phyloP scores from a whole-genome alignment of 1,284 basidiomycete genomes.

The Ceratobasidium theobromae region DNA sequence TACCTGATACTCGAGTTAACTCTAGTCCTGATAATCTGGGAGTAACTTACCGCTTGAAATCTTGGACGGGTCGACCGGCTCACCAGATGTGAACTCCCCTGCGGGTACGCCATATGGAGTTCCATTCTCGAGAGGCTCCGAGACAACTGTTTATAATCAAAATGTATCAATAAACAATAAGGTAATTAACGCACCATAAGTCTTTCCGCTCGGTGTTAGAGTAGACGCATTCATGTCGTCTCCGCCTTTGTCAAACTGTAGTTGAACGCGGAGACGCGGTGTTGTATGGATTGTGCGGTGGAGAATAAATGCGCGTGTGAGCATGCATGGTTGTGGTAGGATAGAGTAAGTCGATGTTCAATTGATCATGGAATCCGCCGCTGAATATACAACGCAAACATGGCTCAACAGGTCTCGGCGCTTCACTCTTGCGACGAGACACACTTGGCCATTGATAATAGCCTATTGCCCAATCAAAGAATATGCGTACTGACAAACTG shows the following conservation, averaged over 20 bases:
- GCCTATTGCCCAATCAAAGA: no score
- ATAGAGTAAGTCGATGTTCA: no score
- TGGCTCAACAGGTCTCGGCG: no score
- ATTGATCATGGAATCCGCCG: no score
- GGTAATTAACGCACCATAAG: neutral
- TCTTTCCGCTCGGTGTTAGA: neutral
- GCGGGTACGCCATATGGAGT: conserved; percentile 21
- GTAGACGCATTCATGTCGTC: neutral
- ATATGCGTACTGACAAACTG: no score
- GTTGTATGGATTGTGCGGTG: neutral
- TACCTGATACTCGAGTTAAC: neutral
- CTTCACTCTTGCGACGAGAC: no score
- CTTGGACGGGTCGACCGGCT: conserved; percentile 4
- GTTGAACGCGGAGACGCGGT: no score
- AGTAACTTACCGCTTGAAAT: conserved; percentile 9
- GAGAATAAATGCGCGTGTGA: no score
- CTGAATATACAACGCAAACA: no score
- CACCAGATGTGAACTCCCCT: conserved; percentile 10
- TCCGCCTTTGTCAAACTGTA: conserved; percentile 20
- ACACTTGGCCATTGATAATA: no score
- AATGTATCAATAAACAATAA: neutral
- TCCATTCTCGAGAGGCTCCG: conserved; percentile 15
- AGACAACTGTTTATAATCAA: neutral
- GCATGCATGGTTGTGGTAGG: no score
- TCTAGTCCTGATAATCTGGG: no score